Base-by-base conservation (phyloP, 2,329 filamentous ascomycete genomes). In the Fusarium xylarioides region DNA sequence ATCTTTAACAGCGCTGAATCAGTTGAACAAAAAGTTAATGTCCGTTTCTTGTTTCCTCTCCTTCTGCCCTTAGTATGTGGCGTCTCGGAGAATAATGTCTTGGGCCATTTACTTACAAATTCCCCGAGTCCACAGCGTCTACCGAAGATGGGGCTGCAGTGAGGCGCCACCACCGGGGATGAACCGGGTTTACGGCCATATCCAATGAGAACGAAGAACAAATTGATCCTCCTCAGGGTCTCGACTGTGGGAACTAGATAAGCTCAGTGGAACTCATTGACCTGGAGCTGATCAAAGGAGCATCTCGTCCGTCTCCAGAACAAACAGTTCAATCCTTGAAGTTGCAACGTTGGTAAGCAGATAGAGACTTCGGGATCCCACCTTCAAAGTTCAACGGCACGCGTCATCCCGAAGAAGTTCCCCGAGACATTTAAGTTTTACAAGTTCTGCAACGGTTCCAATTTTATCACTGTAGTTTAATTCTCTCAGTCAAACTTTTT, bases 171-270 rank as follows among this genome's bases (percentile, higher is more conserved):
- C 21, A 9, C 12, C 62, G 64, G 64, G 11, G 30, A 66, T 37
- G 44, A 47, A 7, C 26, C 63, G 49, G 63, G n/a, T 35, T 56
- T 56, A 40, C n/a, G 12, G 11, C 3, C 2, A 26, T 7, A 34
- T n/a, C 62, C 23, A 42, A 43, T 34, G 44, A 63, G 11, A 54
- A 28, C 19, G 19, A 32, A 54, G 14, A 40, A 15, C 9, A 68
- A 42, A 11, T n/a, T 50, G 64, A 68, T 63, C 37, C 32, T 63
- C 37, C 11, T 11, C 66, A 63, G 58, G 63, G 37, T 32, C 23
- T 55, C 7, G 42, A 32, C 14, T 44, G 66, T 68, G 56, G 53
- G 64, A 49, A 63, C 64, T 54, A 63, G 64, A 68, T 68, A 68
- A 68, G 49, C 66, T 55, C 32, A 28, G 66, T 68, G 66, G 49